Evolutionary conservation across 345 rosid species (phyloP).

Genomic region (Durio zibethinus): DNA sequence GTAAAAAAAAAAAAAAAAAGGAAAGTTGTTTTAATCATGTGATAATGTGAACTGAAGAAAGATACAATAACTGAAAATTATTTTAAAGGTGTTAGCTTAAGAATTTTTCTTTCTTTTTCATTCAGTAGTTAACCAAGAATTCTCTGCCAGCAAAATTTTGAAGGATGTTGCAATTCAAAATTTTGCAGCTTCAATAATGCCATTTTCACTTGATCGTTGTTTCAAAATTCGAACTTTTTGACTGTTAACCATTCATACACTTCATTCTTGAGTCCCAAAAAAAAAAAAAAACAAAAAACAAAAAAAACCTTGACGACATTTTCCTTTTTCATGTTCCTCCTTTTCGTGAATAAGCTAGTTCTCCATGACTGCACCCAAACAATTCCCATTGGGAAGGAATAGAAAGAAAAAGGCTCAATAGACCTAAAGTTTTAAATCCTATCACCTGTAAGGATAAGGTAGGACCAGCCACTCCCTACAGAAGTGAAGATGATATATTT

Average conservation of each 20-base stretch:
- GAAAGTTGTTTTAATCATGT: background rate
- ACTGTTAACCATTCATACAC: no score
- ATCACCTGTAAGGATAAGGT: conserved; percentile 38
- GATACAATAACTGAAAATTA: background rate
- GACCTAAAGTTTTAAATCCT: background rate
- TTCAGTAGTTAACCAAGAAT: background rate
- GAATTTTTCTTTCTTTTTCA: no score
- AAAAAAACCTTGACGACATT: no score
- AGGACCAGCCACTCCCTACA: conserved; percentile 5
- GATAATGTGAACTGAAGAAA: background rate
- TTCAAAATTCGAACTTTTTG: background rate
- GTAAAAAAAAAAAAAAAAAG: background rate
- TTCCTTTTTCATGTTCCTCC: no score
- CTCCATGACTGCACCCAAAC: background rate
- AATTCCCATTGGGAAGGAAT: background rate
- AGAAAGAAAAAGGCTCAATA: background rate
- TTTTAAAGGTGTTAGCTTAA: no score
- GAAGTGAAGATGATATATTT: background rate
- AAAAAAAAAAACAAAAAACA: no score
- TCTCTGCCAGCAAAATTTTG: background rate
- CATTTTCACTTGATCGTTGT: background rate
- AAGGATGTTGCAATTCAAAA: no score
- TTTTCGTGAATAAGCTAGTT: no score
- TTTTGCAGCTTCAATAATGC: no score
- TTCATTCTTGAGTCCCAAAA: no score